These are phyloP conservation scores for Ascochyta rabiei DNA, from an alignment of 2,329 filamentous ascomycete genomes.

Conservation along the genomic window DNA sequence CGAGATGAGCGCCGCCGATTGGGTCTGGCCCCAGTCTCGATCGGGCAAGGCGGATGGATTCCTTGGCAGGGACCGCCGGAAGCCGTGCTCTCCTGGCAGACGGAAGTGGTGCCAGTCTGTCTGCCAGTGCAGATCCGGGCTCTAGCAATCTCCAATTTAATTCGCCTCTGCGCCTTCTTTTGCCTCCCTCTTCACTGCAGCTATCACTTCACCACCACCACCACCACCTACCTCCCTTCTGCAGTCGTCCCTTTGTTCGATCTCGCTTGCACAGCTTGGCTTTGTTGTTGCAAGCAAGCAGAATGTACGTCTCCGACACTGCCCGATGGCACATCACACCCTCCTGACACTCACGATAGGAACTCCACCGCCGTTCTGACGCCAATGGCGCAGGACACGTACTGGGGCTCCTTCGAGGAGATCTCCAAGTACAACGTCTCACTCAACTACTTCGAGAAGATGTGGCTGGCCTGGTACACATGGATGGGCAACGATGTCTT, in stretches of 20 bases:
- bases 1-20: constrained; percentile 19
- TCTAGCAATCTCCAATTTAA: constrained; percentile 37
- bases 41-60: constrained; percentile 1
- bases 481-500: constrained; percentile 98
- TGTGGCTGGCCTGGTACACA: constrained; percentile 96
- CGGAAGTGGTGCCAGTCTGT: constrained; percentile 36
- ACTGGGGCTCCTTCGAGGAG: constrained; percentile 70
- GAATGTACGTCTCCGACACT: constrained; percentile 29
- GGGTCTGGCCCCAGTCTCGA: constrained; percentile 10
- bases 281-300: constrained; percentile 24
- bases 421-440: constrained; percentile 78
- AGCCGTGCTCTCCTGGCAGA: constrained; percentile 29
- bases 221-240: constrained; percentile 6
- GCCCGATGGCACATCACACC: constrained; percentile 15
- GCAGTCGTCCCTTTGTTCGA: constrained; percentile 24
- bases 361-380: constrained; percentile 45
- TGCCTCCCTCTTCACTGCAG: constrained; percentile 25
- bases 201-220: constrained; percentile 13
- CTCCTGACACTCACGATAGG: constrained; percentile 36
- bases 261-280: constrained; percentile 1
- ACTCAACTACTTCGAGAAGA: constrained; percentile 82
- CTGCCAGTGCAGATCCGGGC: constrained; percentile 27
- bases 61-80: constrained; percentile 27
- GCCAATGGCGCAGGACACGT: constrained; percentile 59
- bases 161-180: constrained; percentile 30